A percentile compares a stretch with the other conserved stretches of the same genome.
Evolutionary conservation across 1,139 yeast species (phyloP).

Genomic region (Suhomyces atakaporum): DNA sequence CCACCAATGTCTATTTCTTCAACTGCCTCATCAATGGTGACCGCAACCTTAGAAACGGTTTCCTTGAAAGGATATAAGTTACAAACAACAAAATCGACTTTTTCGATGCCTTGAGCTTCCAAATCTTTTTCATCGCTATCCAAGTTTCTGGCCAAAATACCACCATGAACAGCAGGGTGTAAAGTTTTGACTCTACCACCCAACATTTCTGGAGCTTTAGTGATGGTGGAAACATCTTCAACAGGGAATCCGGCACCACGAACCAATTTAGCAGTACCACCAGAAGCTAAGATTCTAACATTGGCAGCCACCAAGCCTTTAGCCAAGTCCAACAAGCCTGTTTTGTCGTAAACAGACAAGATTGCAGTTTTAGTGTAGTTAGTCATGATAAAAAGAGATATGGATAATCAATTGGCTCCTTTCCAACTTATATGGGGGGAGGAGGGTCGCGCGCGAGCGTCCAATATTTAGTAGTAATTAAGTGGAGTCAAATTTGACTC

Average conservation of each 20-base stretch:
- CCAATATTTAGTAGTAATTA: constrained; percentile 1
- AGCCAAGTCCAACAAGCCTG: constrained; percentile 93
- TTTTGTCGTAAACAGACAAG: constrained; percentile 94
- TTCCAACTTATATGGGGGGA: constrained; percentile 1
- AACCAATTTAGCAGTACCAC: constrained; percentile 93
- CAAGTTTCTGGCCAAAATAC: constrained; percentile 91
- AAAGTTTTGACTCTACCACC: constrained; percentile 98
- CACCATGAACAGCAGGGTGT: constrained; percentile 99
- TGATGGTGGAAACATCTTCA: constrained; percentile 89
- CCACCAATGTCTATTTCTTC: constrained; percentile 99
- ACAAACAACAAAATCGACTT: constrained; percentile 95
- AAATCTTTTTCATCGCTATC: constrained; percentile 89
- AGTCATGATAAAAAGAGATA: constrained; percentile 24
- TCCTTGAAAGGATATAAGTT: constrained; percentile 98
- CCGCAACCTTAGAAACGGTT: constrained; percentile 93
- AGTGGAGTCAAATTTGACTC: constrained; percentile 13
- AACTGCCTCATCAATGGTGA: constrained; percentile 94
- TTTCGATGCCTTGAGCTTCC: constrained; percentile 83
- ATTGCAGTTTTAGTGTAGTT: constrained; percentile 78
- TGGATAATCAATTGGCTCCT: constrained; percentile 4
- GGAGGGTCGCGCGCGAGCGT: constrained; percentile 9
- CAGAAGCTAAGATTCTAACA: constrained; percentile 92
- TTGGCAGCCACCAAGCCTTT: constrained; percentile 88
- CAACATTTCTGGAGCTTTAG: constrained; percentile 98
- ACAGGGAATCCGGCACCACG: constrained; percentile 98